Evolutionary conservation across 371 early-diverging fungal species (phyloP), one percentile per base, ranked within the genome.

Genomic region (Actinomortierella ambigua): DNA sequence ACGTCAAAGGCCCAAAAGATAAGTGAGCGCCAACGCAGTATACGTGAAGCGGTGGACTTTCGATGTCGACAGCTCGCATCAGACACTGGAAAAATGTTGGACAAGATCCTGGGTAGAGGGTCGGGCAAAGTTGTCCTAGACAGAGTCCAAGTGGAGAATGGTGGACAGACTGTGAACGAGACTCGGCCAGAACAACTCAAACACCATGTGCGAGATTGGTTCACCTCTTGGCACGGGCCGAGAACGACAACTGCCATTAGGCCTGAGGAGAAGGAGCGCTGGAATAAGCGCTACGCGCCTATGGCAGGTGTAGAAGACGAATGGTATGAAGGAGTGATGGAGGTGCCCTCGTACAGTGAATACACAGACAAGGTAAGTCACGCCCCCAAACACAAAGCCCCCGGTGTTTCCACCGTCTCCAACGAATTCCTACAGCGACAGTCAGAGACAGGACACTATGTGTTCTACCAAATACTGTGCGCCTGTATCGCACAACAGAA

Each of bases 311-410:
- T 65, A 8, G 3, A 55, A 0, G 55, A 42, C 11, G 50, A 44
- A 6, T 65, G 59, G 66, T 65, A 59, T 28, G 34, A 43, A 0
- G 52, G 47, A 17, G 18, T 65, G 28, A 51, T 65, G 59, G 48
- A 52, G 18, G 28, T 29, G 0, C 60, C 66, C 2, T 27, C 51
- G 2, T 0, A 20, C 15, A 26, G 9, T 2, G 66, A 65, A 24
- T 44, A 59, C 20, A 27, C 55, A 11, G 7, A 11, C 3, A 56
- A 49, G 14, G 8, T 59, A 4, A 15, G 20, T 6, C 34, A 20
- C 9, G 27, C 56, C 5, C 66, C 66, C 1, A 50, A 46, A n/a
- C 13, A 5, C 18, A 66, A 66, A 28, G 67, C 67, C 1, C 41
- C 67, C 26, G 67, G 67, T 0, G 39, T 24, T 14, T 60, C 61